phyloP scores from a whole-genome alignment of 73 alveolate genomes.

The Tetrahymena thermophila region DNA sequence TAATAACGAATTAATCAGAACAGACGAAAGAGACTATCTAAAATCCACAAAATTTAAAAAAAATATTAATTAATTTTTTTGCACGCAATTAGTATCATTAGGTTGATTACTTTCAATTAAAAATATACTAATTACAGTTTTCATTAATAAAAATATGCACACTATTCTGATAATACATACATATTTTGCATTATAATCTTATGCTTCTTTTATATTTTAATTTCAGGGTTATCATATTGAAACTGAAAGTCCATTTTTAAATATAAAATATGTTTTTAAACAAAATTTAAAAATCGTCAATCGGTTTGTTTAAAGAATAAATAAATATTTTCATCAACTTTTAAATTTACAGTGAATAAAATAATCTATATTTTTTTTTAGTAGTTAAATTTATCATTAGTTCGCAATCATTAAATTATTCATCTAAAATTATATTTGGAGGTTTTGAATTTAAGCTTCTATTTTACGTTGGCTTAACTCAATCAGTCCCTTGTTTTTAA shows the following conservation, averaged over 20 bases:
- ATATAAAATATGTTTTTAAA: no score
- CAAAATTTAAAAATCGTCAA: background rate
- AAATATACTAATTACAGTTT: background rate
- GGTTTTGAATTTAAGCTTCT: background rate
- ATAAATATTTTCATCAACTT: background rate
- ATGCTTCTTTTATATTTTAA: background rate
- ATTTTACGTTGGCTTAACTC: background rate
- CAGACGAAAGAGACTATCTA: background rate
- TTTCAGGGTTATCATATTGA: background rate
- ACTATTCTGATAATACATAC: no score
- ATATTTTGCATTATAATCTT: no score
- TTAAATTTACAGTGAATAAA: no score
- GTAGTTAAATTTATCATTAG: background rate
- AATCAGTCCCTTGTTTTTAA: no score
- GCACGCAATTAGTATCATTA: background rate
- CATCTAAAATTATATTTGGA: background rate
- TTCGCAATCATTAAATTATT: background rate
- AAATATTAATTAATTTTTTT: no score
- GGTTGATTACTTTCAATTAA: background rate
- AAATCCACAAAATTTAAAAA: background rate
- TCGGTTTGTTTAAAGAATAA: background rate
- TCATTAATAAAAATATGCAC: background rate
- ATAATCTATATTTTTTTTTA: background rate
- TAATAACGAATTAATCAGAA: background rate
- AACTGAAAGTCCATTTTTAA: background rate